Evolutionary conservation across 2,329 filamentous ascomycete species (phyloP).

Genomic region (Chaetomiaceae sp.): DNA sequence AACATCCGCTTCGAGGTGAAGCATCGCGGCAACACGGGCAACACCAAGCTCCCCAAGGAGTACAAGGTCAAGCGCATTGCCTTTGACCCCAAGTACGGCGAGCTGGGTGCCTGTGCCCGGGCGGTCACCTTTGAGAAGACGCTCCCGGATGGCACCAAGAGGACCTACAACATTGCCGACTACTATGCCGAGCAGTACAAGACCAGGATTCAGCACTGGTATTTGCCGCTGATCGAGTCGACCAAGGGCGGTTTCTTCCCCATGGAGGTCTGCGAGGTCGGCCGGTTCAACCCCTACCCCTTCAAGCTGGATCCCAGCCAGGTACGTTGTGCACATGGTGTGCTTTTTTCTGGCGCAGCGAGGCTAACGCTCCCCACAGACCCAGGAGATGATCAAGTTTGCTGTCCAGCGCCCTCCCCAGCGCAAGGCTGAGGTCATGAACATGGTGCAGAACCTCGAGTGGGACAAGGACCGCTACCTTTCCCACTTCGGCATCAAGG

Average conservation of each 20-base stretch:
- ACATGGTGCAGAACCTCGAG: conserved; percentile 61
- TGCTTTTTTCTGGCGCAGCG: not conserved
- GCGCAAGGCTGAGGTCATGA: conserved; percentile 64
- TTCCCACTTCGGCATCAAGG: conserved; percentile 65
- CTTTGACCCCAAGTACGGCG: conserved; percentile 42
- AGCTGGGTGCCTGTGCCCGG: conserved; percentile 45
- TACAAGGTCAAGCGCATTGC: conserved; percentile 51
- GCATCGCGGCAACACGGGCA: conserved; percentile 41
- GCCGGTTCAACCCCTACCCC: conserved; percentile 55
- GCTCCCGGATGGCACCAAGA: conserved; percentile 35
- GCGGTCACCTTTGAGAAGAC: conserved; percentile 53
- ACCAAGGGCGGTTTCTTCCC: conserved; percentile 53
- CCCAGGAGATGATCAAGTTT: conserved; percentile 85
- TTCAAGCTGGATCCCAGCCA: conserved; percentile 58
- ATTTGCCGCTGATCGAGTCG: conserved; percentile 56
- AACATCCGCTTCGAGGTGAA: conserved; percentile 54
- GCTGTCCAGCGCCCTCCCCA: conserved; percentile 72
- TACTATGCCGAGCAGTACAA: conserved; percentile 57
- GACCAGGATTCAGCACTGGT: conserved; percentile 41
- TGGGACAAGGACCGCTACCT: conserved; percentile 69
- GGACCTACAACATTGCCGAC: conserved; percentile 43
- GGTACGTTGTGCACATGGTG: conserved; percentile 32
- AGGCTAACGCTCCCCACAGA: conserved; percentile 44
- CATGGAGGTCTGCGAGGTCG: conserved; percentile 54
- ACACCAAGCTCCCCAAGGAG: conserved; percentile 41